A percentile compares a stretch with the other conserved stretches of the same genome.
Evolutionary conservation across 129 eudicot genomes (phyloP).

Genomic region (Kitagawia praeruptora): DNA sequence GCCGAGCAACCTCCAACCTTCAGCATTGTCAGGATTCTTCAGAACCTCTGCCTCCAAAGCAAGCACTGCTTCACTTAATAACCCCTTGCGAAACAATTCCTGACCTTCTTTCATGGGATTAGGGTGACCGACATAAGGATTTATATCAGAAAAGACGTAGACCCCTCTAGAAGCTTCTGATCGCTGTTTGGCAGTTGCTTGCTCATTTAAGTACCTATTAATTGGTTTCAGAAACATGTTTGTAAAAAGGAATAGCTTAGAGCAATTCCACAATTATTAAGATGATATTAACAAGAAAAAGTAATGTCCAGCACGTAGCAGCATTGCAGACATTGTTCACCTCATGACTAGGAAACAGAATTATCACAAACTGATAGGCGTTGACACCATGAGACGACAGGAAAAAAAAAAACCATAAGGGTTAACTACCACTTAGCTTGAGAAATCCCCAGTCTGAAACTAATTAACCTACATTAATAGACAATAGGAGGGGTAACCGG

Average conservation of each 20-base stretch:
- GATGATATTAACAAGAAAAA: background rate
- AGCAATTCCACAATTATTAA: background rate
- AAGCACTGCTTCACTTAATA: conserved; percentile 98
- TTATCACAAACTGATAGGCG: background rate
- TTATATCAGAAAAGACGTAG: conserved; percentile 79
- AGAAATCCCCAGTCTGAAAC: background rate
- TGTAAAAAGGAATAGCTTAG: too few species aligned
- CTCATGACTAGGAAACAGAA: background rate
- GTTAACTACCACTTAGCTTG: background rate
- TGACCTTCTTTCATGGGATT: conserved; percentile 96
- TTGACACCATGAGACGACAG: background rate
- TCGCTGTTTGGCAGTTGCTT: conserved; percentile 48
- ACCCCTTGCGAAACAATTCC: conserved; percentile 85
- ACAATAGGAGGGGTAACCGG: background rate
- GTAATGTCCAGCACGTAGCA: background rate
- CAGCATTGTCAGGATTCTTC: conserved; percentile 89
- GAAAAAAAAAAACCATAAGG: background rate
- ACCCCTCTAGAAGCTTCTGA: conserved; percentile 63
- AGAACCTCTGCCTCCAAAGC: conserved; percentile 97
- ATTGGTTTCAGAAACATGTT: background rate
- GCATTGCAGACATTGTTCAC: background rate
- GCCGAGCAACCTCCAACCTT: conserved; percentile 98
- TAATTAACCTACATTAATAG: background rate
- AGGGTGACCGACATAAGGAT: conserved; percentile 98
- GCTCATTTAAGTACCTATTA: conserved; percentile 73